These are phyloP conservation scores for Marasmius fiardii DNA, from an alignment of 1,284 basidiomycete genomes.

Conservation along the genomic window DNA sequence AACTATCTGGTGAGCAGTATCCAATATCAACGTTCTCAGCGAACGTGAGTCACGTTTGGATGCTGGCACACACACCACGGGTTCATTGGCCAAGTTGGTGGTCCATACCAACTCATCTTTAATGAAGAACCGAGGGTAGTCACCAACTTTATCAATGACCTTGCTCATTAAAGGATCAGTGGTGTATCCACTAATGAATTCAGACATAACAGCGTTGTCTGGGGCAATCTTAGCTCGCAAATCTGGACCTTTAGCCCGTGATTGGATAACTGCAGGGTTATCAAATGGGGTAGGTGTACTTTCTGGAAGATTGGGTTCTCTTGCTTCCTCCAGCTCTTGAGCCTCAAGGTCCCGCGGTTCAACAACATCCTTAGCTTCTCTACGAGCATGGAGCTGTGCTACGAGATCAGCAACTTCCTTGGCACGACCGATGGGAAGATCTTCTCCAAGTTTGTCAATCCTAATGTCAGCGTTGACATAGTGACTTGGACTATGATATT, in stretches of 20 bases:
- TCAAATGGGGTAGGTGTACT: constrained; percentile 4
- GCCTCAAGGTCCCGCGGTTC: constrained; percentile 3
- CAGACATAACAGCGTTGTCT: background rate
- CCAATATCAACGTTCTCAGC: constrained; percentile 19
- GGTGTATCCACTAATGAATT: background rate
- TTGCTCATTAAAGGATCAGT: constrained; percentile 15
- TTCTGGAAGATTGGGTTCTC: background rate
- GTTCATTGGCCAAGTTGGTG: background rate
- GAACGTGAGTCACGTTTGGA: background rate
- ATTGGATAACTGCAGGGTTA: background rate
- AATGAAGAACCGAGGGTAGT: background rate
- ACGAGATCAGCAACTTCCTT: background rate
- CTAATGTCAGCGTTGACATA: constrained; percentile 25
- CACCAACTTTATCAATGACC: constrained; percentile 5
- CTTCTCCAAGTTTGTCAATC: constrained; percentile 24
- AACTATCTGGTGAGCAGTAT: constrained; percentile 21
- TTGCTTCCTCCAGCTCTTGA: background rate
- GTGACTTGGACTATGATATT: constrained; percentile 15
- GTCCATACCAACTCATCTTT: background rate
- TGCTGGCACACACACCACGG: background rate
- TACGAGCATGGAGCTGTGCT: background rate
- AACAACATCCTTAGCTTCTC: background rate
- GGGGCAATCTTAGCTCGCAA: background rate
- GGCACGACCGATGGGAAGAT: no score
- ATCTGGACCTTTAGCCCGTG: background rate